These are phyloP conservation scores for Xylariaceae sp. DNA, from an alignment of 2,329 filamentous ascomycete genomes.

Conservation along the genomic window DNA sequence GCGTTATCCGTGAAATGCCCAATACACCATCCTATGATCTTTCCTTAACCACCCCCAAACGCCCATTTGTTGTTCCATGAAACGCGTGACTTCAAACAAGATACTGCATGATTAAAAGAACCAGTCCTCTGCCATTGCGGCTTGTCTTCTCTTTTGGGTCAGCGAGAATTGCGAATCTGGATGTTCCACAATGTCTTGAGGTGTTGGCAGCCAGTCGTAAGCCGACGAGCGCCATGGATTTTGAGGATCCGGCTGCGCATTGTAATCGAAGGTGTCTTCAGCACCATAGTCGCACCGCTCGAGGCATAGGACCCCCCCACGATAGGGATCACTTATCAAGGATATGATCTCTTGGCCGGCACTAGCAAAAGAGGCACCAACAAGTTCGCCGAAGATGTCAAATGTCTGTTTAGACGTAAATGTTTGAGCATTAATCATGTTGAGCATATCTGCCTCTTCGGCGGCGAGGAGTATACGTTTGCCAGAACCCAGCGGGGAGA, in stretches of 20 bases:
- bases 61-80: conserved; percentile 5
- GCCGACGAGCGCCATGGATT: conserved; percentile 19
- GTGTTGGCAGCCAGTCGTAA: conserved; percentile 29
- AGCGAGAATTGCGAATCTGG: conserved; percentile 25
- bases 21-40: conserved; percentile 1
- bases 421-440: conserved; percentile 62
- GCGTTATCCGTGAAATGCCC: background rate
- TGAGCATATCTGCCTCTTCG: conserved; percentile 70
- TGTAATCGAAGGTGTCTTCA: conserved; percentile 32
- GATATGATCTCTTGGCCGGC: conserved; percentile 64
- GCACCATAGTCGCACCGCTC: conserved; percentile 43
- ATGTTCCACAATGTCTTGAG: conserved; percentile 22
- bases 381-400: conserved; percentile 71
- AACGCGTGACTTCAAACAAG: conserved; percentile 4
- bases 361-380: conserved; percentile 60
- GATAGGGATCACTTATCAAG: conserved; percentile 58
- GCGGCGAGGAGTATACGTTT: conserved; percentile 63
- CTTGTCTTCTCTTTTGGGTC: conserved; percentile 28
- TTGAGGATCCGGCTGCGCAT: conserved; percentile 7
- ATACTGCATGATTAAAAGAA: conserved; percentile 17
- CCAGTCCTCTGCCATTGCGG: conserved; percentile 28
- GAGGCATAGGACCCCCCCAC: conserved; percentile 63
- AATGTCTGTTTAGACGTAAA: conserved; percentile 63
- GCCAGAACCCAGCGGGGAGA: conserved; percentile 66
- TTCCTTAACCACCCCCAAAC: conserved; percentile 4